These are phyloP conservation scores for Neurospora sp. DNA, from an alignment of 495 filamentous ascomycete species.

Conservation along the genomic window DNA sequence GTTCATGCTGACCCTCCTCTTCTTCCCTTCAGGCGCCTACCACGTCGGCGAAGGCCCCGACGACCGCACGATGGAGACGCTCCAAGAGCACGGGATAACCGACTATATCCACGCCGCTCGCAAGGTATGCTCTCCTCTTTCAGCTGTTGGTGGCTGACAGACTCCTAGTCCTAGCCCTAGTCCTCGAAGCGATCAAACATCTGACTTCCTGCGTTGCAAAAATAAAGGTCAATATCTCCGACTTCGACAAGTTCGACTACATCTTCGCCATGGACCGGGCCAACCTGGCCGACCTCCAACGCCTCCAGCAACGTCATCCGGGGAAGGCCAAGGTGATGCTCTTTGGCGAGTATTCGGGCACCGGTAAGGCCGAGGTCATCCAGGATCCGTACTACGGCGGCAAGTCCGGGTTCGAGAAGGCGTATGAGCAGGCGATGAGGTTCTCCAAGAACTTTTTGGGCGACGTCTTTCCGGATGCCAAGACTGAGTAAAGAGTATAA, in stretches of 20 bases:
- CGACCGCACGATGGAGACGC: slow-evolving; percentile 72
- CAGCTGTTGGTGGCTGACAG: background rate
- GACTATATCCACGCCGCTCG: slow-evolving; percentile 71
- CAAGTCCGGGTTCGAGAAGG: slow-evolving; percentile 69
- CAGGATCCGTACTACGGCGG: slow-evolving; percentile 89
- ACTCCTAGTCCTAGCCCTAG: background rate
- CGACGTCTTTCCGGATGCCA: slow-evolving; percentile 35
- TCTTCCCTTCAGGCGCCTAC: slow-evolving; percentile 47
- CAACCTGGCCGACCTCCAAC: slow-evolving; percentile 65
- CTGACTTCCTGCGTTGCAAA: too few relatives aligned
- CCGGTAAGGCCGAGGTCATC: slow-evolving; percentile 59
- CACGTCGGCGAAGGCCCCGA: slow-evolving; percentile 67
- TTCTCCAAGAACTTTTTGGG: slow-evolving; percentile 71
- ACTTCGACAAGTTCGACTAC: slow-evolving; percentile 84
- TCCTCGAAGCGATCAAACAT: background rate
- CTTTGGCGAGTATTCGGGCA: slow-evolving; percentile 75
- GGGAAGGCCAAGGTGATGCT: slow-evolving; percentile 56
- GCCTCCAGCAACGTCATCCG: slow-evolving; percentile 46
- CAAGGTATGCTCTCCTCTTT: slow-evolving; percentile 39
- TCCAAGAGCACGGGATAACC: slow-evolving; percentile 61
- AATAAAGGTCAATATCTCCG: slow-evolving; percentile 24
- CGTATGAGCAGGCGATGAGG: slow-evolving; percentile 70
- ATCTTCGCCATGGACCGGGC: slow-evolving; percentile 87
- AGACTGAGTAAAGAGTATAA: slow-evolving; percentile 10
- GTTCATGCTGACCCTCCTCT: background rate